A percentile compares a stretch with the other conserved stretches of the same genome.
Evolutionary conservation across 176 grass and related monocot genomes (phyloP).

Genomic region (Typha latifolia): DNA sequence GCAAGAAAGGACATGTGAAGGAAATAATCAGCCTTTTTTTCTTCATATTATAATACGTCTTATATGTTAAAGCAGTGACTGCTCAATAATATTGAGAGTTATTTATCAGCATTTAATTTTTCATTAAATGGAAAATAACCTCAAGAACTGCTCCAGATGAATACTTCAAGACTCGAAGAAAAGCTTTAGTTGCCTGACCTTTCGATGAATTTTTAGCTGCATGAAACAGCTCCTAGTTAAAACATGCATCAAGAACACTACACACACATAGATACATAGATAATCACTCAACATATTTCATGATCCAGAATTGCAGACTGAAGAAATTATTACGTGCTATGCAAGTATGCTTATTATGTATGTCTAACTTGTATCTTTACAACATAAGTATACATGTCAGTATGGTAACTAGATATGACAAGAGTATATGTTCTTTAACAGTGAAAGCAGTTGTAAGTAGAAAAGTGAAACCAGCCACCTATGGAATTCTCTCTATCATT

Average conservation of each 20-base stretch:
- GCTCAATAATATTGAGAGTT: background rate
- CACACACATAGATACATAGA: too few relatives aligned
- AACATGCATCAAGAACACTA: slow-evolving; percentile 1
- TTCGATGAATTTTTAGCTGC: slow-evolving; percentile 72
- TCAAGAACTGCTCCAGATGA: slow-evolving; percentile 95
- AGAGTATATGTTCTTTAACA: too few relatives aligned
- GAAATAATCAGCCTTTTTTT: slow-evolving; percentile 13
- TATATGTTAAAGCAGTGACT: background rate
- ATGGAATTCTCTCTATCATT: too few relatives aligned
- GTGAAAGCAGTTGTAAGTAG: too few relatives aligned
- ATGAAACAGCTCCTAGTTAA: slow-evolving; percentile 29
- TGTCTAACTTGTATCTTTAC: too few relatives aligned
- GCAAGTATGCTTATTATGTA: too few relatives aligned
- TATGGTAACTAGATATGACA: too few relatives aligned
- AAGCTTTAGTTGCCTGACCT: slow-evolving; percentile 61
- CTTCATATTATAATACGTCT: background rate
- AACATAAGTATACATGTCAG: too few relatives aligned
- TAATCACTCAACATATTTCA: too few relatives aligned
- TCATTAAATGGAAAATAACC: slow-evolving; percentile 43
- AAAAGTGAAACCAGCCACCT: too few relatives aligned
- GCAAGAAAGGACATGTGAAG: slow-evolving; percentile 4
- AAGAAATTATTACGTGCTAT: too few relatives aligned
- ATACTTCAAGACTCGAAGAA: slow-evolving; percentile 90
- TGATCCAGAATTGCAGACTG: too few relatives aligned
- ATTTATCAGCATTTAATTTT: slow-evolving; percentile 1